phyloP scores from a whole-genome alignment of 495 filamentous ascomycete genomes.

The Lasiosphaeria hispida region DNA sequence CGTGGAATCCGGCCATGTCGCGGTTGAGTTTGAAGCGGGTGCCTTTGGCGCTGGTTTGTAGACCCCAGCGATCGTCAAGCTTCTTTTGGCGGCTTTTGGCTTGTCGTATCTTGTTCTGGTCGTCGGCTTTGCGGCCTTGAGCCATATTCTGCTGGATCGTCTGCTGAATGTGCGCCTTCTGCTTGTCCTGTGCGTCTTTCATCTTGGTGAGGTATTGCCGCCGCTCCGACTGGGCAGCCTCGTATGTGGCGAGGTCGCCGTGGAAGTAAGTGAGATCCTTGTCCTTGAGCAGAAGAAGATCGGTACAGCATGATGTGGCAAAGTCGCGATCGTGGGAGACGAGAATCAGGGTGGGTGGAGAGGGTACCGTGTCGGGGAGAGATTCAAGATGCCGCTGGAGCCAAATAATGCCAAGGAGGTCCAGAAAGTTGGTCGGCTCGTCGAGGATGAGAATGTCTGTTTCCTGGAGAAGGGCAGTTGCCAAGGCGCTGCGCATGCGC shows the following conservation, averaged over 20 bases:
- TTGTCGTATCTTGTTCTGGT: constrained; percentile 76
- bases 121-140: constrained; percentile 66
- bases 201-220: constrained; percentile 64
- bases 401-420: constrained; percentile 81
- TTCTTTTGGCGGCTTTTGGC: constrained; percentile 78
- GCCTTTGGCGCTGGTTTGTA: constrained; percentile 68
- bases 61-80: constrained; percentile 73
- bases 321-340: constrained; percentile 83
- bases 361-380: constrained; percentile 35
- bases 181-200: constrained; percentile 75
- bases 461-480: constrained; percentile 63
- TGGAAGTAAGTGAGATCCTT: constrained; percentile 65
- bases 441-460: constrained; percentile 79
- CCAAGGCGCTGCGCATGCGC: constrained; percentile 70
- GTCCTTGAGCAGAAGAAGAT: constrained; percentile 72
- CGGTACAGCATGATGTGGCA: constrained; percentile 65
- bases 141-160: constrained; percentile 68
- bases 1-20: constrained; percentile 62
- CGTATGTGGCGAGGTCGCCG: constrained; percentile 68
- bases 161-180: constrained; percentile 72
- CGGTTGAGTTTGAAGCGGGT: constrained; percentile 75
- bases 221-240: constrained; percentile 62
- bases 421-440: constrained; percentile 84
- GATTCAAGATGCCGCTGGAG: constrained; percentile 65
- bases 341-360: constrained; percentile 58